A percentile compares a stretch with the other conserved stretches of the same genome.
Conservation (phyloP, 306 rosid species). For the Elaeagnus macrophylla region DNA sequence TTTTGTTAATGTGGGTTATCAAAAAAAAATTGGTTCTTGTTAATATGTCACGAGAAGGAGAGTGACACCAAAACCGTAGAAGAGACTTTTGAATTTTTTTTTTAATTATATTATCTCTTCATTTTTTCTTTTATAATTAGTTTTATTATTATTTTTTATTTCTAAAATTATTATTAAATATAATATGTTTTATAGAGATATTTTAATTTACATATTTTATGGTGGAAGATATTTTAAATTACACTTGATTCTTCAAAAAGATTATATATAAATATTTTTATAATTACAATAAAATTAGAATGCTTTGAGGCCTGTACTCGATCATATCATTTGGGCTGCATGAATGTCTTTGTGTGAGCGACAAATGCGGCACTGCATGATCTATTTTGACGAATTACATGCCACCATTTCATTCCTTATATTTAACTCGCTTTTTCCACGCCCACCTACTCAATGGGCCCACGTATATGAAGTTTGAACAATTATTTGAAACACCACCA, state of each 20-base stretch:
- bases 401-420: conserved; percentile 4
- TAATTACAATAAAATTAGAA: not conserved
- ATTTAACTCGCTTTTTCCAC: not conserved
- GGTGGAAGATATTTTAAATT: too few relatives aligned
- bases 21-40: too few relatives aligned
- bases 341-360: conserved; percentile 7
- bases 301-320: conserved; percentile 1
- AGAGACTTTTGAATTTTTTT: too few relatives aligned
- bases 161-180: too few relatives aligned
- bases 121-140: not conserved
- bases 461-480: too few relatives aligned
- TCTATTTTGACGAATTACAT: conserved; percentile 7
- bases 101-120: not conserved
- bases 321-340: not conserved
- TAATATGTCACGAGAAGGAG: conserved; percentile 7
- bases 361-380: conserved; percentile 15
- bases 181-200: too few relatives aligned
- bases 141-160: not conserved
- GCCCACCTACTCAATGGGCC: not conserved
- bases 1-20: too few relatives aligned
- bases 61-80: conserved; percentile 4
- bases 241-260: not conserved
- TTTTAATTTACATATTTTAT: too few relatives aligned
- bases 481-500: too few relatives aligned
- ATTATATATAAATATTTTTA: not conserved